Conservation (phyloP, 2,329 filamentous ascomycete genomes). For the Aureobasidium sp. region DNA sequence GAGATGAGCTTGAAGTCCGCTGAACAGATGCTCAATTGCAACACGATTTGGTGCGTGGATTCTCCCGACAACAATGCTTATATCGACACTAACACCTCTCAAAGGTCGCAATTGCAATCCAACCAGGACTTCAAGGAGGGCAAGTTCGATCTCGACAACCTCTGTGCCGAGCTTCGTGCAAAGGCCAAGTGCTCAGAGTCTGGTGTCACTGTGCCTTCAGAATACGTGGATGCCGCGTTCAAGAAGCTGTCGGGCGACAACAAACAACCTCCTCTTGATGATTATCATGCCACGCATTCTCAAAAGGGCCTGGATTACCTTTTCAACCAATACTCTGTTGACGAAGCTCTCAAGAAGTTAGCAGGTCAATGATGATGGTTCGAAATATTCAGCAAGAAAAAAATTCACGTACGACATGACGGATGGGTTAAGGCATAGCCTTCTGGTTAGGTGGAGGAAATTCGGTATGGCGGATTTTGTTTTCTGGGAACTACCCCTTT, state of each 20-base stretch:
- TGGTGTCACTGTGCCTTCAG: slow-evolving; percentile 81
- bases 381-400: not conserved
- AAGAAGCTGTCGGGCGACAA: slow-evolving; percentile 34
- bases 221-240: slow-evolving; percentile 66
- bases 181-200: slow-evolving; percentile 93
- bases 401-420: slow-evolving; percentile 6
- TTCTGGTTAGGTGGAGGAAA: not conserved
- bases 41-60: slow-evolving; percentile 79
- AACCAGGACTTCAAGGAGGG: slow-evolving; percentile 83
- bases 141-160: slow-evolving; percentile 85
- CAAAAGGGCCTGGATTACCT: slow-evolving; percentile 16
- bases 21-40: slow-evolving; percentile 67
- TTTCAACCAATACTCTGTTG: slow-evolving; percentile 24
- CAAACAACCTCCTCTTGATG: slow-evolving; percentile 18
- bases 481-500: not conserved
- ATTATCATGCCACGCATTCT: slow-evolving; percentile 4
- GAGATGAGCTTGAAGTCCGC: slow-evolving; percentile 28
- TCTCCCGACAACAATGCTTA: not conserved
- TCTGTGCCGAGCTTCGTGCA: slow-evolving; percentile 86
- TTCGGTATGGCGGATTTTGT: not conserved
- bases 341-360: slow-evolving; percentile 21
- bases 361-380: not conserved
- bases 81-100: slow-evolving; percentile 35
- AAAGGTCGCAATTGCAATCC: slow-evolving; percentile 80
- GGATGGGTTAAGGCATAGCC: not conserved